Base-by-base conservation (phyloP, 177 flowering plant genomes). In the Vitis hybrid region DNA sequence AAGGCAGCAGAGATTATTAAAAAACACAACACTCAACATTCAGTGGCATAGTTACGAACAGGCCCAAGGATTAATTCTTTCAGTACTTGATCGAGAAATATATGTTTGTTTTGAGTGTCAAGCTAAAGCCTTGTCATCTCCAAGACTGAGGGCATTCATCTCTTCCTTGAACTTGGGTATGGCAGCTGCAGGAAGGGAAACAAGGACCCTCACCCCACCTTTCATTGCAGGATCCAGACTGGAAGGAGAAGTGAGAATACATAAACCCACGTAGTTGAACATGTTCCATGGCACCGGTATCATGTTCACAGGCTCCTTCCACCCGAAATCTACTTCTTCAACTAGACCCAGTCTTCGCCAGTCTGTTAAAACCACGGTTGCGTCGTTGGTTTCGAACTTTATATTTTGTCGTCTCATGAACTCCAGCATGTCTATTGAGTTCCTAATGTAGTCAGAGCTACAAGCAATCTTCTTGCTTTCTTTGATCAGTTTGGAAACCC, bases 311-410 rank as follows among this genome's bases (percentile, higher is more conserved):
- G 70, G 11, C 0, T 16, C 75, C 21, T 59, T 65, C 77, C 74
- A 73, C 57, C 81, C 84, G 51, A 81, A 70, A 66, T 73, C 78
- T 2, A 68, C 68, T 57, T 73, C 72, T 55, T 81, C 73, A 11
- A 75, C n/a, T 12, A 81, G 40, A 64, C 81, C 79, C 62, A 78
- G 35, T 8, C 72, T 75, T 52, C 83, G 75, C 83, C 81, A 81
- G 60, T 81, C 83, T 40, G 83, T 81, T 7, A 81, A 15, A 30
- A 70, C 50, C 79, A 73, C 70, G 16, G 57, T 15, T 49, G 75
- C 72, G 35, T 81, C 83, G 27, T 1, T 54, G 0, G 21, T 73
- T 11, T 72, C 71, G 11, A 56, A 0, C 58, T 54, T 68, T 24
- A 15, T 5, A 4, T 72, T 59, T 7, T 50, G 19, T 30, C 62